Evolutionary conservation across 768 basidiomycete species (phyloP).

Genomic region (Hemileccinum rubropunctum): DNA sequence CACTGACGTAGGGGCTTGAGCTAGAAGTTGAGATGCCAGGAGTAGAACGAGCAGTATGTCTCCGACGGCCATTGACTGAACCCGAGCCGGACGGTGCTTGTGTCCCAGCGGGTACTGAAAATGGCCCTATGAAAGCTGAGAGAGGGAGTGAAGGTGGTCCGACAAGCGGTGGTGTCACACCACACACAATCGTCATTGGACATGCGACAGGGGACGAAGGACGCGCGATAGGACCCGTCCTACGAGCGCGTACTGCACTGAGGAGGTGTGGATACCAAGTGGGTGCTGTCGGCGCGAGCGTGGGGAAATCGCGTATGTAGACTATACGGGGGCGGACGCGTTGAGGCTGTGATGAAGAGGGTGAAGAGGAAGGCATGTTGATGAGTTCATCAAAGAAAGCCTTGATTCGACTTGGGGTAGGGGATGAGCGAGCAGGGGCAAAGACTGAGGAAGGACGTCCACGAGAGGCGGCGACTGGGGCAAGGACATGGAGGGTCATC

Average conservation of each 20-base stretch:
- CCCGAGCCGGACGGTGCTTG: slow-evolving; percentile 9
- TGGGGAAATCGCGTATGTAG: slow-evolving; percentile 80
- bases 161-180: slow-evolving; percentile 77
- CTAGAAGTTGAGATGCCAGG: slow-evolving; percentile 33
- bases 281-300: slow-evolving; percentile 66
- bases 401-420: slow-evolving; percentile 56
- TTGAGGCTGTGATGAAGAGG: slow-evolving; percentile 25
- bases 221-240: slow-evolving; percentile 60
- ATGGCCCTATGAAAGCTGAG: slow-evolving; percentile 10
- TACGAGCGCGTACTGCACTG: slow-evolving; percentile 71
- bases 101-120: slow-evolving; percentile 6
- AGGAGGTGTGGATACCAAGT: slow-evolving; percentile 82
- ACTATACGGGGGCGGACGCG: slow-evolving; percentile 62
- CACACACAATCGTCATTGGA: slow-evolving; percentile 83
- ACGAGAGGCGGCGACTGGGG: slow-evolving; percentile 34
- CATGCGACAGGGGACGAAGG: slow-evolving; percentile 58
- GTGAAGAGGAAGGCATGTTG: slow-evolving; percentile 47
- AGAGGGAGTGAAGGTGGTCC: slow-evolving; percentile 35
- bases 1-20: slow-evolving; percentile 30
- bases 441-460: slow-evolving; percentile 32
- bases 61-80: slow-evolving; percentile 1
- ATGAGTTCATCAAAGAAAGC: slow-evolving; percentile 77
- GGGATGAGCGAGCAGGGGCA: slow-evolving; percentile 39
- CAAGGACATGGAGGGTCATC: slow-evolving; percentile 47
- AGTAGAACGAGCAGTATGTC: slow-evolving; percentile 17